Evolutionary conservation across 1,139 yeast genomes (phyloP).

Genomic region (Hemisphaericaspora lyxosophila): DNA sequence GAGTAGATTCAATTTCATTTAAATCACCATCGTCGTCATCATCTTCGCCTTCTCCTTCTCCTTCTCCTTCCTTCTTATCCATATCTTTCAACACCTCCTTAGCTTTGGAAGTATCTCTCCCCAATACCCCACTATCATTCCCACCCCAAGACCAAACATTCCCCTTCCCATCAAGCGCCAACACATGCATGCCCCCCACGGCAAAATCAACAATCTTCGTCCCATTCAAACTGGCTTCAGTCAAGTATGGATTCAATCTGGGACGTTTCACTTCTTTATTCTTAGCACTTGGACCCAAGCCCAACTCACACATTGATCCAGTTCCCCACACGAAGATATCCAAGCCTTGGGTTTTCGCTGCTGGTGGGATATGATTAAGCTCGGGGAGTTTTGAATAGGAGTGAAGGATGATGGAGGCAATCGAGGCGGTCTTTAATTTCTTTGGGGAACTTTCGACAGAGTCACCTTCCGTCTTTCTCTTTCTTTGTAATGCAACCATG

Average conservation of each 20-base stretch:
- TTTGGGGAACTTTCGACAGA: conserved; percentile 23
- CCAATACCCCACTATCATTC: conserved; percentile 88
- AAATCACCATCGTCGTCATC: conserved; percentile 80
- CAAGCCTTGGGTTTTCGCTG: conserved; percentile 45
- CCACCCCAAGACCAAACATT: conserved; percentile 97
- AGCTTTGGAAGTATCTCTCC: conserved; percentile 75
- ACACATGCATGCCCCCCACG: conserved; percentile 93
- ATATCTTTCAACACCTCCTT: conserved; percentile 64
- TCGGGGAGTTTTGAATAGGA: conserved; percentile 50
- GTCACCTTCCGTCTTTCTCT: conserved; percentile 26
- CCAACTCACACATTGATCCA: conserved; percentile 96
- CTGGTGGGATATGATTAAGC: conserved; percentile 39
- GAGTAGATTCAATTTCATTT: conserved; percentile 87
- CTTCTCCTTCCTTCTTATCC: conserved; percentile 55
- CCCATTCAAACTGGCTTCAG: conserved; percentile 50
- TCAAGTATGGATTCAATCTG: conserved; percentile 75
- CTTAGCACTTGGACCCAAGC: conserved; percentile 84
- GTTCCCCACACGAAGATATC: conserved; percentile 94
- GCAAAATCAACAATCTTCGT: conserved; percentile 72
- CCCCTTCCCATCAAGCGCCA: conserved; percentile 75
- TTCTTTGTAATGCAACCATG: conserved; percentile 50
- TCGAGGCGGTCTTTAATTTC: conserved; percentile 31
- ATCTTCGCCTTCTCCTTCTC: conserved; percentile 76
- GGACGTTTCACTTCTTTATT: conserved; percentile 96
- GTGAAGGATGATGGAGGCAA: conserved; percentile 46